These are phyloP conservation scores for Termitomyces sp. DNA, from an alignment of 768 basidiomycete genomes.

Conservation along the genomic window DNA sequence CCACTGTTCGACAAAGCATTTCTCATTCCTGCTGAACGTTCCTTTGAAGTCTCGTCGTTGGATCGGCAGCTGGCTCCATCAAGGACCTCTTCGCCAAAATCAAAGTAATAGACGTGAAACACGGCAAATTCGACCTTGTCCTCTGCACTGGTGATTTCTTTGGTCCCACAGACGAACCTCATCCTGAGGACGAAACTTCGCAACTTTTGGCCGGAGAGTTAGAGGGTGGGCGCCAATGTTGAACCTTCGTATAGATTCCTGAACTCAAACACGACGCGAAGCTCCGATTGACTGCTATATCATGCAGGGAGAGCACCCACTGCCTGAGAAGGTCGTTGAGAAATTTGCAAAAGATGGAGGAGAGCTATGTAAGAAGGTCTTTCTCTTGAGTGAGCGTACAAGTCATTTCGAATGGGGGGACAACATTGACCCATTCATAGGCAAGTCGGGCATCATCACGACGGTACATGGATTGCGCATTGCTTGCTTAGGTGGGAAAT, in stretches of 20 bases:
- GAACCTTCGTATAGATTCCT: background rate
- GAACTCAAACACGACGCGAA: constrained; percentile 25
- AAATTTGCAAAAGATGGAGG: constrained; percentile 74
- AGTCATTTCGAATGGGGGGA: background rate
- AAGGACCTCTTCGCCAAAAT: constrained; percentile 76
- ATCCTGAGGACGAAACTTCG: constrained; percentile 44
- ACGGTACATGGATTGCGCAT: constrained; percentile 80
- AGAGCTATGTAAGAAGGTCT: constrained; percentile 77
- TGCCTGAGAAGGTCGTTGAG: constrained; percentile 70
- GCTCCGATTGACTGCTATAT: constrained; percentile 90
- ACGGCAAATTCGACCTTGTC: constrained; percentile 87
- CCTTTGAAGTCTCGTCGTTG: constrained; percentile 60
- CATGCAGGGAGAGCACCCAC: constrained; percentile 76
- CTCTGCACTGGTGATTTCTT: constrained; percentile 87
- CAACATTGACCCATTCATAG: constrained; percentile 29
- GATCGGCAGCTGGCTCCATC: constrained; percentile 73
- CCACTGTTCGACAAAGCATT: background rate
- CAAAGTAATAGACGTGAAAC: constrained; percentile 79
- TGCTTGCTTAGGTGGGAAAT: constrained; percentile 79
- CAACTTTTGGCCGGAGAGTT: constrained; percentile 64
- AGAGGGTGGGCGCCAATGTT: constrained; percentile 41
- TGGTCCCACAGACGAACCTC: constrained; percentile 40
- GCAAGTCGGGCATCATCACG: constrained; percentile 75
- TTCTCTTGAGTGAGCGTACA: constrained; percentile 67
- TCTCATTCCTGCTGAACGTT: background rate